Base-by-base conservation (phyloP, 495 filamentous ascomycete genomes). In the Penicillium simplicissimum region DNA sequence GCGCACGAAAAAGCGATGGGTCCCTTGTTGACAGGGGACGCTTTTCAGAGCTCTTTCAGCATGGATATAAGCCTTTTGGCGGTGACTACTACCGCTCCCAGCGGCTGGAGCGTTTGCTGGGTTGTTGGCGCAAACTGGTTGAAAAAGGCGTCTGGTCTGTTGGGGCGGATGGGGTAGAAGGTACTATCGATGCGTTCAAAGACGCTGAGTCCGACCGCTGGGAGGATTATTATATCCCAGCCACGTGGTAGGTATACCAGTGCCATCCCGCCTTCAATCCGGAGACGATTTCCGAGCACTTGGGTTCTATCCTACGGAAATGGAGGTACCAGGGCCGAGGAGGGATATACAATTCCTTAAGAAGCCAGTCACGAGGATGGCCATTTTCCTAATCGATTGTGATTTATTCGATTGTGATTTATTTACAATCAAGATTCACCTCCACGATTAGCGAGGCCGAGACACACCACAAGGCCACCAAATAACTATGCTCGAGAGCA, bases 131-230 rank as follows among this genome's bases (percentile, higher is more conserved):
- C 13, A 63, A 63, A 21, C 61, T 63, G 61, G 49, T 63, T 59
- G 61, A 63, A 55, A 8, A 35, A 42, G 56, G 61, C 42, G 61
- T 63, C 21, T 63, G 61, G 61, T 59, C 55, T 63, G 56, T 63
- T 59, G 61, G 61, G 25, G 3, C 61, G 61, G 33, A 63, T 13
- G 61, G 61, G 42, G 38, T 63, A 52, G 51, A 63, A 52, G 61
- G 56, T 63, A 63, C 61, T 51, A 63, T 63, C 15, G 61, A 63
- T 63, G 59, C 61, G 55, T 63, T 63, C 56, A 63, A 25, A 55
- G 61, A 63, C 42, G 61, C 61, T 55, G 61, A 63, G 49, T 35
- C 55, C 23, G 61, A 62, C 28, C 60, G 36, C 34, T 62, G 60
- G 60, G 25, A 52, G 60, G 60, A 62, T 62, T 62, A 57, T 62